Base-by-base conservation (phyloP, 768 basidiomycete species). In the Ramaria rubella region DNA sequence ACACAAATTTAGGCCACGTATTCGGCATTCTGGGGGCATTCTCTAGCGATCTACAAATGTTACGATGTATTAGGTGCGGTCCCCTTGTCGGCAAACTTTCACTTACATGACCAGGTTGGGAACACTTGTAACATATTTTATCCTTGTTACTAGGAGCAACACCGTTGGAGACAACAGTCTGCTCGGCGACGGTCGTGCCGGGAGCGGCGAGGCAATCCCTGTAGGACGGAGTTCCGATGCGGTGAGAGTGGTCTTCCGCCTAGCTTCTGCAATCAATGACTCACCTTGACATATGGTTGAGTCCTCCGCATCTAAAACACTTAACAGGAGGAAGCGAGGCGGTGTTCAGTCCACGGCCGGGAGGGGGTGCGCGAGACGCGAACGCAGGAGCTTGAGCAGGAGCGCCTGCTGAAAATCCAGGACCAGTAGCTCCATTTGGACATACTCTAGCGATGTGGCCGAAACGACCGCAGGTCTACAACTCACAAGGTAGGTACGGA, bases 81-180 rank as follows among this genome's bases (percentile, higher is more conserved):
- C n/a, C n/a, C n/a, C n/a, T n/a, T n/a, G 69, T 70, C 68, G 72
- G 36, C 11, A 62, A n/a, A 14, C 38, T 45, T 29, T 34, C 1
- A 75, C 87, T 70, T 67, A 92, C 90, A 75, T 93, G 90, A 61
- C 90, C 90, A 69, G 89, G 87, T 68, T 85, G 82, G 66, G 88
- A 85, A 65, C 91, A 93, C 66, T 89, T 91, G 73, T 89, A 93
- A 68, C 90, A 93, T 51, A 86, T 89, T 75, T 87, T 92, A 60
- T 67, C 81, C 72, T 81, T 87, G 69, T 76, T 81, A 42, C 73
- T 75, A 42, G 76, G 75, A 9, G 57, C 60, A 26, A 61, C 50
- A 14, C 77, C 69, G 30, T 74, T 75, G 31, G 55, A 55, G 34
- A 76, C 75, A 23, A 77, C 75, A 45, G 73, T 67, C 49, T 77